These are phyloP conservation scores for Sporothrix pallida DNA, from an alignment of 2,329 filamentous ascomycete species.

Conservation along the genomic window DNA sequence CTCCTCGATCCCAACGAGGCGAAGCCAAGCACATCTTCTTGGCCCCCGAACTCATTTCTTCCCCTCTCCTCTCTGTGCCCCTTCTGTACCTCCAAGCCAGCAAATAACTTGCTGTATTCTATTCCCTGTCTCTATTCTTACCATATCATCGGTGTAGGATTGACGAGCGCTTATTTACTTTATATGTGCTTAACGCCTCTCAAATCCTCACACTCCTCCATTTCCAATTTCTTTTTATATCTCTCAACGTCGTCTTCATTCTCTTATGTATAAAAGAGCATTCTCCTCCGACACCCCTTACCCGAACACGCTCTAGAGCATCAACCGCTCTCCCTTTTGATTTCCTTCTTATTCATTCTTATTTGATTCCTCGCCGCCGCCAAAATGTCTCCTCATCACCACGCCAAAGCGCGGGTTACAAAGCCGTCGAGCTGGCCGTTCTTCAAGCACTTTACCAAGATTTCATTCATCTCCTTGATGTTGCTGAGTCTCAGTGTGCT, in stretches of 20 bases:
- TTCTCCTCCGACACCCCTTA: background rate
- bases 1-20: background rate
- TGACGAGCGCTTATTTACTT: background rate
- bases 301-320: no score
- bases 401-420: background rate
- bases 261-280: background rate
- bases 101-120: background rate
- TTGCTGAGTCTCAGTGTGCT: slow-evolving; percentile 35
- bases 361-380: background rate
- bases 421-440: slow-evolving; percentile 25
- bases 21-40: background rate
- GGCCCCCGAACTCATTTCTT: background rate
- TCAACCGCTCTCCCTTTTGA: background rate
- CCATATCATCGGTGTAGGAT: background rate
- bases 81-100: slow-evolving; percentile 16
- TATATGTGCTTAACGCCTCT: background rate
- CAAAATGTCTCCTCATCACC: background rate
- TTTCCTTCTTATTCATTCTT: background rate
- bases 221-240: background rate
- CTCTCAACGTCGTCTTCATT: background rate
- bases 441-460: slow-evolving; percentile 33
- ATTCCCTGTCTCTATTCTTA: background rate
- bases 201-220: background rate
- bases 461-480: slow-evolving; percentile 32
- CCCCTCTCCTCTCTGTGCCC: background rate